Percentiles rank a stretch among this genome's conserved stretches.
These are phyloP conservation scores for Chlamydomonas sp. DNA, from an alignment of 139 green algal species.

Conservation along the genomic window DNA sequence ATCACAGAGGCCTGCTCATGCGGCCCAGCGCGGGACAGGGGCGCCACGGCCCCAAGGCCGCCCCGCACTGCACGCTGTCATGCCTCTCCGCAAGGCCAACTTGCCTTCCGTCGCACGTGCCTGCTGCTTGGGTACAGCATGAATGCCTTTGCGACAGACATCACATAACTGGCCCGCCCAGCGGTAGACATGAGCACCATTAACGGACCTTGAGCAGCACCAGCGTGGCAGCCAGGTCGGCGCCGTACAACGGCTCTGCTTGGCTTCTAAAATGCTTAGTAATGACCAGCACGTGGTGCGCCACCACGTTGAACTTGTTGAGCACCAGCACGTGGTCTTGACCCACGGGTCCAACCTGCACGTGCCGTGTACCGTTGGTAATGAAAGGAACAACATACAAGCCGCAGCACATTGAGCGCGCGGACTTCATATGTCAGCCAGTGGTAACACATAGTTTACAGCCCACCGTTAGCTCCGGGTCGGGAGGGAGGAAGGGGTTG, in stretches of 20 bases:
- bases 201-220: constrained; percentile 50
- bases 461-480: constrained; percentile 76
- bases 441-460: no score
- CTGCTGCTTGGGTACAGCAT: no score
- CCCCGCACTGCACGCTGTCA: no score
- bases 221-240: constrained; percentile 71
- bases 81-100: no score
- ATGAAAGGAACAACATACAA: no score
- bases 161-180: not conserved
- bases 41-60: no score
- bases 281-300: constrained; percentile 77
- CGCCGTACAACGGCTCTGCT: constrained; percentile 63
- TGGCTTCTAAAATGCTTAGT: constrained; percentile 80
- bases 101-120: no score
- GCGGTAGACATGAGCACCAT: not conserved
- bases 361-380: no score
- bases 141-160: not conserved
- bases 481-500: constrained; percentile 90
- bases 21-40: no score
- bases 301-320: constrained; percentile 90
- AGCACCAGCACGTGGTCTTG: constrained; percentile 76
- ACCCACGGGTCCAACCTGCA: constrained; percentile 54
- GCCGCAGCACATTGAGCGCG: no score
- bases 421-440: no score
- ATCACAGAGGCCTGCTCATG: no score